phyloP scores from a whole-genome alignment of 805 yeast genomes.

The Sungouiozyma ichnusensis region DNA sequence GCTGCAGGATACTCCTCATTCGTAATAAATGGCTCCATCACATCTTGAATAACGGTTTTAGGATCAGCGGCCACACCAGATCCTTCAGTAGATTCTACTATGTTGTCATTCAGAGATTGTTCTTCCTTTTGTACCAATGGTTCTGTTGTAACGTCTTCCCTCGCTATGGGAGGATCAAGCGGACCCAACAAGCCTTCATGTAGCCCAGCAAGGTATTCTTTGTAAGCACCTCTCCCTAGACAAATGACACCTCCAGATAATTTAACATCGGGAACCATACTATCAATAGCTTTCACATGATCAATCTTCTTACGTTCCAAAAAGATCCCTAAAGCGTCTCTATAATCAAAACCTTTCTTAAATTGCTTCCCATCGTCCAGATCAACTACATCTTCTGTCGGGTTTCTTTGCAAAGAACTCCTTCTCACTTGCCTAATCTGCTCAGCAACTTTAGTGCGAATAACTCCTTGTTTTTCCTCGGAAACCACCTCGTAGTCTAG shows the following conservation, averaged over 20 bases:
- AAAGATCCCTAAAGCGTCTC: constrained; percentile 51
- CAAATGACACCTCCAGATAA: constrained; percentile 80
- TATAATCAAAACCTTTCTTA: constrained; percentile 28
- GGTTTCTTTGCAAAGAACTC: constrained; percentile 11
- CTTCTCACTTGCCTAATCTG: constrained; percentile 36
- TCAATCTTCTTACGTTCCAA: constrained; percentile 22
- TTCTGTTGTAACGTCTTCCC: not conserved
- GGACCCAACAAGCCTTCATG: constrained; percentile 97
- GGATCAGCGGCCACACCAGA: constrained; percentile 6
- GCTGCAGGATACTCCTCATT: constrained; percentile 48
- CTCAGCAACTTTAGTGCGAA: constrained; percentile 72
- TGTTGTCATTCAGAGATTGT: constrained; percentile 9
- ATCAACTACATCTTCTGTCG: constrained; percentile 10
- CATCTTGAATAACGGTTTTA: constrained; percentile 1
- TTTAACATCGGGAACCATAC: constrained; percentile 33
- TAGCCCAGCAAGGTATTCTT: constrained; percentile 81
- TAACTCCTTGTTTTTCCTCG: constrained; percentile 82
- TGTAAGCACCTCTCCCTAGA: constrained; percentile 91
- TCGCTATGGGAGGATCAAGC: constrained; percentile 40
- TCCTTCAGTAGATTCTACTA: constrained; percentile 1
- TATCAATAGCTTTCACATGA: constrained; percentile 35
- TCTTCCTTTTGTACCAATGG: constrained; percentile 8
- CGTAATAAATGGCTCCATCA: constrained; percentile 53
- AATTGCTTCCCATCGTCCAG: constrained; percentile 17
- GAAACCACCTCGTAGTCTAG: constrained; percentile 70